A percentile compares a stretch with the other conserved stretches of the same genome.
phyloP scores from a whole-genome alignment of 805 yeast species.

The Kazachstania bromeliacearum region DNA sequence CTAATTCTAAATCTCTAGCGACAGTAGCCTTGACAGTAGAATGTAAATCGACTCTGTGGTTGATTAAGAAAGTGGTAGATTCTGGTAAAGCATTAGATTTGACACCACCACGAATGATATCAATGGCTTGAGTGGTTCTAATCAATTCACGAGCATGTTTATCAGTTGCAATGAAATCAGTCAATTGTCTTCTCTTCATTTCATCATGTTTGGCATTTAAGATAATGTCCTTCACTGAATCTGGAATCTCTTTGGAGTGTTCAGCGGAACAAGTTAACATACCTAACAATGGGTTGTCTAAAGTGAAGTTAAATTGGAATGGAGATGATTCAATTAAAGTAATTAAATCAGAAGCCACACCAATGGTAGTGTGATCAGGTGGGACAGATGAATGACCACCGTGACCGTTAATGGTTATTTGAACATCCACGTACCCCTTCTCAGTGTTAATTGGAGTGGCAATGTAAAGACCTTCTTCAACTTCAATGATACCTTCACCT shows the following conservation, averaged over 20 bases:
- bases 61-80: slow-evolving; percentile 40
- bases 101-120: slow-evolving; percentile 60
- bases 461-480: slow-evolving; percentile 38
- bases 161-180: slow-evolving; percentile 16
- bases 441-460: slow-evolving; percentile 52
- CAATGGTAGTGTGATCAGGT: slow-evolving; percentile 74
- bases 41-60: slow-evolving; percentile 58
- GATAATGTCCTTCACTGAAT: slow-evolving; percentile 18
- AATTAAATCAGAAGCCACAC: slow-evolving; percentile 54
- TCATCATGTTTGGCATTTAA: slow-evolving; percentile 27
- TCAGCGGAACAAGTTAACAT: slow-evolving; percentile 55
- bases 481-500: slow-evolving; percentile 34
- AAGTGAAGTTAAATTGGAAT: slow-evolving; percentile 28
- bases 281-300: slow-evolving; percentile 50
- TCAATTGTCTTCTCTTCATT: slow-evolving; percentile 31
- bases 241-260: slow-evolving; percentile 27
- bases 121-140: slow-evolving; percentile 59
- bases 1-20: slow-evolving; percentile 31
- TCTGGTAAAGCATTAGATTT: slow-evolving; percentile 76
- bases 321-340: slow-evolving; percentile 48
- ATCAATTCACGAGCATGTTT: slow-evolving; percentile 32
- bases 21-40: slow-evolving; percentile 37
- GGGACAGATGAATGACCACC: slow-evolving; percentile 83
- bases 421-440: slow-evolving; percentile 49
- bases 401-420: slow-evolving; percentile 43